Conservation (phyloP, 768 basidiomycete species). For the Russula griseocarnosa region DNA sequence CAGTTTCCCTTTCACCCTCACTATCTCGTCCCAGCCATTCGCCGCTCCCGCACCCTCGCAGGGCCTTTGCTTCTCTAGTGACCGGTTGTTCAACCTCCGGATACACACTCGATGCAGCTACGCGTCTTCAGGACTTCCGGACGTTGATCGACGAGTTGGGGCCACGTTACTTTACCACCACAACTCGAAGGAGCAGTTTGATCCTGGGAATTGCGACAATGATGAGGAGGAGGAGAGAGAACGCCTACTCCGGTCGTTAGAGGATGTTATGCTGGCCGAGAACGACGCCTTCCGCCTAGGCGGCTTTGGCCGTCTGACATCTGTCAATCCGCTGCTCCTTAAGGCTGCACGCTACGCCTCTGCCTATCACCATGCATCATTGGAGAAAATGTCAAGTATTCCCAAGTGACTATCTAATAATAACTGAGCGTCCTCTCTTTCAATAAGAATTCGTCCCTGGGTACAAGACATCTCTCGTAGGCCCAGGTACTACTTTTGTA, state of each 20-base stretch:
- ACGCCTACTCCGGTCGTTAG: constrained; percentile 17
- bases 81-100: not conserved
- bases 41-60: not conserved
- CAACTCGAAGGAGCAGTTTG: not conserved
- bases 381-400: not conserved
- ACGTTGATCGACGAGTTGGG: constrained; percentile 16
- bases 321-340: not conserved
- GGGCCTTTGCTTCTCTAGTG: not conserved
- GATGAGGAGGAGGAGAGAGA: constrained; percentile 1
- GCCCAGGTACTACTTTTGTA: not conserved
- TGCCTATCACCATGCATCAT: not conserved
- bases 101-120: constrained; percentile 2
- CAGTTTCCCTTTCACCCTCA: no score
- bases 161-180: not conserved
- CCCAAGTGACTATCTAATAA: constrained; percentile 4
- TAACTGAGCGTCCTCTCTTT: not conserved
- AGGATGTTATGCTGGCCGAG: constrained; percentile 16
- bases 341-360: not conserved
- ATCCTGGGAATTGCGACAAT: not conserved
- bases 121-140: constrained; percentile 19
- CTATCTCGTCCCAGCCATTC: no score
- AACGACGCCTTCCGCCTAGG: not conserved
- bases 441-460: not conserved
- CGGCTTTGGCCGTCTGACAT: no score
- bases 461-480: not conserved